Base-by-base conservation (phyloP, 2,329 filamentous ascomycete genomes). In the Periconia macrospinosa region DNA sequence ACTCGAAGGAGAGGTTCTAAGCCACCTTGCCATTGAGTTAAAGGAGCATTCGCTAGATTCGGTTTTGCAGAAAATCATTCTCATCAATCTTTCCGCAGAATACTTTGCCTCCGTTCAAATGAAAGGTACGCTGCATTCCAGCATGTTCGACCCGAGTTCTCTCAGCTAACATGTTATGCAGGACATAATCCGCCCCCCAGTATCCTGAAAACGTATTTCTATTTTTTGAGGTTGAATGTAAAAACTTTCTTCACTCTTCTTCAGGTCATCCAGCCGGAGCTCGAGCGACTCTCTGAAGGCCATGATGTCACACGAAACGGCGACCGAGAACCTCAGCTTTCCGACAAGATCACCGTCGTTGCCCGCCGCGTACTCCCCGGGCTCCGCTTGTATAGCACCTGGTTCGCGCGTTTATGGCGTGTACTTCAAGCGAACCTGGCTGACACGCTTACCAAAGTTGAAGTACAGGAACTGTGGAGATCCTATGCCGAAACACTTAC, bases 81-180 rank as follows among this genome's bases (percentile, higher is more conserved):
- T 97, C 43, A 86, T 93, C 61, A 97, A 95, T 65, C 89, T 97
- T 57, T 86, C 91, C 6, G 91, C 92, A 7, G 91, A 94, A 70
- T 84, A 88, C 59, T 82, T 90, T 67, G 88, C 91, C 42, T 81
- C 80, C 30, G 76, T 83, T 20, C 84, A 83, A 61, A 80, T 87
- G 56, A 77, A 80, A 70, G 76, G 87, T 86, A 65, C 43, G 66
- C 78, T 14, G 17, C 1, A 9, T 17, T 11, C 67, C 71, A 37
- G 5, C 23, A 15, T 40, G 30, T 18, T 20, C 30, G 63, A 13
- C 30, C n/a, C 30, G 43, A 13, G n/a, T 33, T 18, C 10, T 14
- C 6, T 6, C 11, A 30, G 46, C 59, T 66, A 45, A 66, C 45
- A n/a, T 1, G 8, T 11, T 3, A 27, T 27, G 6, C 43, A 70